A percentile compares a stretch with the other conserved stretches of the same genome.
Conservation (phyloP, 345 rosid genomes). For the Eucalyptus victrix region DNA sequence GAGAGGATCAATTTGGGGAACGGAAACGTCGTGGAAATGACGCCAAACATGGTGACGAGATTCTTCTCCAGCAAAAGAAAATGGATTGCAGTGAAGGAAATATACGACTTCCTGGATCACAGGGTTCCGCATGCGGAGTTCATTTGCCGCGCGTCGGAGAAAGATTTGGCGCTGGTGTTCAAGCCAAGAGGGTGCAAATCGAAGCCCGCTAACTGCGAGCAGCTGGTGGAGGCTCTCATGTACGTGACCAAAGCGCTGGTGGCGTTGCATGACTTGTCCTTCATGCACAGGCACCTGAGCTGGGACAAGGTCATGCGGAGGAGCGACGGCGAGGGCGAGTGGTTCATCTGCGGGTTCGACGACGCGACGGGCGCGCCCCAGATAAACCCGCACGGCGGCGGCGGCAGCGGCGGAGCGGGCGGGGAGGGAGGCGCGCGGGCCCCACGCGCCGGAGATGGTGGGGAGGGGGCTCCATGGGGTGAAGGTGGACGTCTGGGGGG, state of each 20-base stretch:
- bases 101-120: slow-evolving; percentile 62
- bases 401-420: not conserved
- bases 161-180: slow-evolving; percentile 45
- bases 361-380: slow-evolving; percentile 76
- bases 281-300: slow-evolving; percentile 86
- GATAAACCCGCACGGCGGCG: slow-evolving; percentile 45
- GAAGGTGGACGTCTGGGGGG: slow-evolving; percentile 96
- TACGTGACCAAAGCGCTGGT: slow-evolving; percentile 83
- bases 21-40: slow-evolving; percentile 43
- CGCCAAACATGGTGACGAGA: slow-evolving; percentile 60
- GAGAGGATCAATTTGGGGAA: slow-evolving; percentile 40
- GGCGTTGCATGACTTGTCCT: slow-evolving; percentile 84
- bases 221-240: slow-evolving; percentile 71
- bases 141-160: slow-evolving; percentile 38
- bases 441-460: slow-evolving; percentile 93
- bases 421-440: slow-evolving; percentile 31
- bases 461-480: slow-evolving; percentile 85
- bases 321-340: slow-evolving; percentile 44
- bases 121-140: slow-evolving; percentile 80
- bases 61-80: slow-evolving; percentile 46
- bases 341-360: slow-evolving; percentile 83
- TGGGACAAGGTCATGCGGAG: slow-evolving; percentile 79
- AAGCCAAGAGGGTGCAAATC: slow-evolving; percentile 65
- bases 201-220: slow-evolving; percentile 54
- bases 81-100: slow-evolving; percentile 65